Conservation (phyloP, 352 stramenopile genomes). For the Phytophthora europaea region DNA sequence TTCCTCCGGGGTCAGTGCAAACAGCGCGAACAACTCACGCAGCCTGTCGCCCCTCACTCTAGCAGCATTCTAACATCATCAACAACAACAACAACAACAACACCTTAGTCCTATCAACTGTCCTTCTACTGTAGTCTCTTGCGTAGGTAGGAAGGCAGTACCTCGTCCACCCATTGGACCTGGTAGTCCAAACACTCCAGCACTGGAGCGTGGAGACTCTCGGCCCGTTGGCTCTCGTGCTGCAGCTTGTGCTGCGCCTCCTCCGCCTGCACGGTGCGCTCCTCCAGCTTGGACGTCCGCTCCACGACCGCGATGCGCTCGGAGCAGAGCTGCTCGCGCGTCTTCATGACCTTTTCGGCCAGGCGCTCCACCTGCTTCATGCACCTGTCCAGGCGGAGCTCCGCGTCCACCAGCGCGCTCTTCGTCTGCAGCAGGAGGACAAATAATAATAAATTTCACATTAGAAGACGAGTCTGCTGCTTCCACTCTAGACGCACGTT, state of each 20-base stretch:
- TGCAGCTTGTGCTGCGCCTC: conserved; percentile 55
- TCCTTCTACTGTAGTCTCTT: neutral
- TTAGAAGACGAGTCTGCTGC: neutral
- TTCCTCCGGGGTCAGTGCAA: conserved; percentile 46
- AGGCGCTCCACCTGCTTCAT: conserved; percentile 71
- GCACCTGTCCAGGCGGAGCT: conserved; percentile 55
- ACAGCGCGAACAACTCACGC: conserved; percentile 76
- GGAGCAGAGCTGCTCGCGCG: conserved; percentile 72
- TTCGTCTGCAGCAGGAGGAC: conserved; percentile 47
- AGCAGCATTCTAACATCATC: conserved; percentile 67
- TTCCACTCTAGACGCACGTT: conserved; percentile 47
- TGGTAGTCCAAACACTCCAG: conserved; percentile 79
- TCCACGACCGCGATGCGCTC: conserved; percentile 74
- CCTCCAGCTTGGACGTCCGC: conserved; percentile 59
- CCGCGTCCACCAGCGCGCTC: conserved; percentile 58
- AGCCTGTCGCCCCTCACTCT: conserved; percentile 74
- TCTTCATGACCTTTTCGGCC: conserved; percentile 76
- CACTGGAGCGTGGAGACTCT: conserved; percentile 59
- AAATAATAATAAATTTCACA: neutral
- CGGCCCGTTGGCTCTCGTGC: conserved; percentile 36
- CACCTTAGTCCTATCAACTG: neutral
- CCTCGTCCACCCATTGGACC: conserved; percentile 67
- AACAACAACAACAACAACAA: conserved; percentile 9
- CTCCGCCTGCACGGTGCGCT: conserved; percentile 50
- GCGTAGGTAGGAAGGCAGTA: conserved; percentile 13